phyloP scores from a whole-genome alignment of 805 yeast genomes.

The Starmera quercuum region DNA sequence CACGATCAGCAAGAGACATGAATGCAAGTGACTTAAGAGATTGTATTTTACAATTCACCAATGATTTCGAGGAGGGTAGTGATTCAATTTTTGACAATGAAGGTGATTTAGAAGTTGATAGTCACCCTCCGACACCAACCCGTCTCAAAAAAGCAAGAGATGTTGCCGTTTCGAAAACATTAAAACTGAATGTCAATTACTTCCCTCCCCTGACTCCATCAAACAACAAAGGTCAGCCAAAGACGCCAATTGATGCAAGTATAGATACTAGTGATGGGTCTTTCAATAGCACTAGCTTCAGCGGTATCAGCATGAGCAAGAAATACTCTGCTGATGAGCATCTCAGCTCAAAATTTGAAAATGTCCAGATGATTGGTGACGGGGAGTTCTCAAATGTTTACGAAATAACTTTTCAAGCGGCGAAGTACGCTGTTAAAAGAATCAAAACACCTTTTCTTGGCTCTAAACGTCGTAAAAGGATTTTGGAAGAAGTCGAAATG shows the following conservation, averaged over 20 bases:
- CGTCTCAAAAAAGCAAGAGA: constrained; percentile 18
- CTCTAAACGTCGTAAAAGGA: constrained; percentile 50
- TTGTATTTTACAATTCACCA: constrained; percentile 30
- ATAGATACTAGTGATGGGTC: constrained; percentile 13
- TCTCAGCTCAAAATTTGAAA: constrained; percentile 41
- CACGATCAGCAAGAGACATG: constrained; percentile 21
- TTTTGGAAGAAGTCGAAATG: constrained; percentile 74
- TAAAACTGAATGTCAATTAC: constrained; percentile 13
- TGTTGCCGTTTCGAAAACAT: constrained; percentile 9
- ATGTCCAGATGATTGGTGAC: constrained; percentile 64
- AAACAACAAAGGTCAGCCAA: constrained; percentile 22
- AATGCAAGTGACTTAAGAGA: constrained; percentile 34
- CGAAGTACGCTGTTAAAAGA: constrained; percentile 80
- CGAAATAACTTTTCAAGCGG: constrained; percentile 61
- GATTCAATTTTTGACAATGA: constrained; percentile 20
- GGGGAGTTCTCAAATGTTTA: constrained; percentile 92
- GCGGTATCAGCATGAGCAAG: constrained; percentile 17
- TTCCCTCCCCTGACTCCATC: constrained; percentile 12
- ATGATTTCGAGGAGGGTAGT: constrained; percentile 32
- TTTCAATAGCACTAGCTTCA: constrained; percentile 7
- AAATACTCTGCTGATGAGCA: constrained; percentile 29
- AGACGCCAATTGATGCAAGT: constrained; percentile 18
- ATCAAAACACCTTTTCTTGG: constrained; percentile 59
- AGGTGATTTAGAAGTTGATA: constrained; percentile 5
- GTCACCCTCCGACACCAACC: constrained; percentile 39